Conservation (phyloP, 2,329 filamentous ascomycete species). For the Neofusicoccum parvum region DNA sequence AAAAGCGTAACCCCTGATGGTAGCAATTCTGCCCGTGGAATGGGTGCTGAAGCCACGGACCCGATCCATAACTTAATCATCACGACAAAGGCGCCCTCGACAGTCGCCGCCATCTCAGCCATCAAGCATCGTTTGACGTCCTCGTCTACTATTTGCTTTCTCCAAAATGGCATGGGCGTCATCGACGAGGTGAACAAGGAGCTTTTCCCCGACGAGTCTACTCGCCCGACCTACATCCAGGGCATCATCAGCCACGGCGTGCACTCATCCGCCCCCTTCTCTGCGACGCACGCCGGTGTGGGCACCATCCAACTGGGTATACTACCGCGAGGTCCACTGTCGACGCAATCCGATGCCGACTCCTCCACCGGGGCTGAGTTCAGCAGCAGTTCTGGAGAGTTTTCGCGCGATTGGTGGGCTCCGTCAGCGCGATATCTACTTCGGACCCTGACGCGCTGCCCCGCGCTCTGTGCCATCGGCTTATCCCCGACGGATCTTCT, state of each 20-base stretch:
- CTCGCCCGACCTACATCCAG: conserved; percentile 74
- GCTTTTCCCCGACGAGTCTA: conserved; percentile 67
- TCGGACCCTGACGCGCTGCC: conserved; percentile 63
- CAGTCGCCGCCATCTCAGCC: conserved; percentile 65
- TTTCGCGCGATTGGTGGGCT: conserved; percentile 36
- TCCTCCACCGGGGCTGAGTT: background rate
- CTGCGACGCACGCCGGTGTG: conserved; percentile 59
- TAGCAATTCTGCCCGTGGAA: conserved; percentile 7
- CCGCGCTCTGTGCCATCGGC: conserved; percentile 62
- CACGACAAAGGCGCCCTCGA: conserved; percentile 72
- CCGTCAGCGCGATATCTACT: conserved; percentile 62
- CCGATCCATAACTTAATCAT: conserved; percentile 76
- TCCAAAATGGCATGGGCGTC: conserved; percentile 82
- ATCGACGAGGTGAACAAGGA: conserved; percentile 74
- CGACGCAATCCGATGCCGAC: conserved; percentile 16
- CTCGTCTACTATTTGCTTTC: conserved; percentile 71
- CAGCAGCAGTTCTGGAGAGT: conserved; percentile 17
- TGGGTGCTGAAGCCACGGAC: conserved; percentile 31
- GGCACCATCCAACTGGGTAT: conserved; percentile 62
- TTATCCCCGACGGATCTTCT: conserved; percentile 65
- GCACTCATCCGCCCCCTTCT: conserved; percentile 51
- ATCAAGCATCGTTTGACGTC: conserved; percentile 69
- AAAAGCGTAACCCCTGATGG: background rate
- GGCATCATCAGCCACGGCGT: conserved; percentile 66
- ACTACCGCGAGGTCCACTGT: conserved; percentile 28